These are phyloP conservation scores for Mesembryanthemum crystallinum DNA, from an alignment of 148 eudicot genomes.

Conservation along the genomic window DNA sequence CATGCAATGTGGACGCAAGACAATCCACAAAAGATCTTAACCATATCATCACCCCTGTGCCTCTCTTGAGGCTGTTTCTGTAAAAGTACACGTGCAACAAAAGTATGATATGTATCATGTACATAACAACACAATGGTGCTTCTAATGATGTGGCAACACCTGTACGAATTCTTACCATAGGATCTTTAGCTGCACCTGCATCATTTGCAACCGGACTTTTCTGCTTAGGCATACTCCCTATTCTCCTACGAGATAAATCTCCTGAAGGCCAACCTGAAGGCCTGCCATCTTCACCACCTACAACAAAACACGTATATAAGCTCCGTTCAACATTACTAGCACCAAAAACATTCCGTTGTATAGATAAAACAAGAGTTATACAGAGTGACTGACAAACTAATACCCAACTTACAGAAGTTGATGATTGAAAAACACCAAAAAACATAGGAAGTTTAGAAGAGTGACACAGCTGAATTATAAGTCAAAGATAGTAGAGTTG, in stretches of 20 bases:
- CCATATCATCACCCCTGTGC: neutral
- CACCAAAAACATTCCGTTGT: too few species aligned
- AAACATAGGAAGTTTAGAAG: neutral
- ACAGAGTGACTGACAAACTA: neutral
- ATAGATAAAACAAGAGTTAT: neutral
- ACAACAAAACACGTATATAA: slow-evolving; percentile 6
- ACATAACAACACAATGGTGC: neutral
- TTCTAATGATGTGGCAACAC: slow-evolving; percentile 9
- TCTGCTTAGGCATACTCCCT: slow-evolving; percentile 58
- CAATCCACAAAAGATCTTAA: neutral
- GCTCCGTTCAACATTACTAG: neutral
- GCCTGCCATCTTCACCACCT: slow-evolving; percentile 71
- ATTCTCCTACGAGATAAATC: slow-evolving; percentile 61
- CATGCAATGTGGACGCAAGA: too few species aligned
- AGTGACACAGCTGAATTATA: neutral
- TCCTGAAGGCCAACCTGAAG: slow-evolving; percentile 54
- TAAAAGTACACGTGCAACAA: too few species aligned
- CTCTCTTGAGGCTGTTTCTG: too few species aligned
- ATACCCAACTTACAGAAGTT: neutral
- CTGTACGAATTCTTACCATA: slow-evolving; percentile 26
- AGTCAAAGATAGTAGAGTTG: neutral
- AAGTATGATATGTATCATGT: too few species aligned
- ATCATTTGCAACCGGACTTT: slow-evolving; percentile 54
- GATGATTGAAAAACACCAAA: neutral
- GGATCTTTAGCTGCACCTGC: slow-evolving; percentile 40